Percentiles rank a stretch among this genome's conserved stretches.
These are phyloP conservation scores for Scheffersomyces segobiensis DNA, from an alignment of 1,139 yeast species.

Conservation along the genomic window DNA sequence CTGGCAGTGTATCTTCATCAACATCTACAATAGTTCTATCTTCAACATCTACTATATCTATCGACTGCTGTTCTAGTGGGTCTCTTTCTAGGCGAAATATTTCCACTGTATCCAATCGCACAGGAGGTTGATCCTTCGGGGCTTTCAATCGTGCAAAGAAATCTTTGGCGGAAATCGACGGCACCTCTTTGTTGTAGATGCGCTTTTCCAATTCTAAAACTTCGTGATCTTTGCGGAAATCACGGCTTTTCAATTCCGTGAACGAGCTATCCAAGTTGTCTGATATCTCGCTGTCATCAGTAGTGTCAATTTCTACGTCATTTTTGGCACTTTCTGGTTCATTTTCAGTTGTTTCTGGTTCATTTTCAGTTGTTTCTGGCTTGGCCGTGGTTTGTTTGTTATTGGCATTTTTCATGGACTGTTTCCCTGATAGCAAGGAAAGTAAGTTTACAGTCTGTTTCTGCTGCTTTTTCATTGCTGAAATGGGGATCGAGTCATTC, in stretches of 20 bases:
- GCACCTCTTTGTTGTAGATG: constrained; percentile 20
- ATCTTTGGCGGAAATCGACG: constrained; percentile 33
- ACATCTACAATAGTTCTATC: constrained; percentile 1
- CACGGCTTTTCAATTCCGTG: constrained; percentile 15
- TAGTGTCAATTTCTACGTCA: neutral
- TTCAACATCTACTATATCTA: constrained; percentile 2
- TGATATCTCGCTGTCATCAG: constrained; percentile 4
- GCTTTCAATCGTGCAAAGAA: constrained; percentile 23
- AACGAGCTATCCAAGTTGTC: constrained; percentile 15
- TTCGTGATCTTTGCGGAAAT: constrained; percentile 18
- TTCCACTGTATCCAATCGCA: neutral
- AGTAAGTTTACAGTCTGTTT: constrained; percentile 4
- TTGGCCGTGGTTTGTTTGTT: neutral
- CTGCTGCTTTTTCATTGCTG: neutral
- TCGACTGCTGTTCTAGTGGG: neutral
- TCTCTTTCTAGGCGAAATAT: neutral
- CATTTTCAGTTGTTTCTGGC: constrained; percentile 1
- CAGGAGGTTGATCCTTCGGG: neutral
- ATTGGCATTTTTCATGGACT: constrained; percentile 1
- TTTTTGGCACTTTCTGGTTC: constrained; percentile 1
- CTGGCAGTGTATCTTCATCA: neutral
- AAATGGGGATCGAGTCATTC: neutral
- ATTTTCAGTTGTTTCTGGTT: constrained; percentile 1
- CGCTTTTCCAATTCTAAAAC: constrained; percentile 35
- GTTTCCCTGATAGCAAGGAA: constrained; percentile 14